Evolutionary conservation across 2,329 filamentous ascomycete species (phyloP).

Genomic region (Anisogramma anomala): DNA sequence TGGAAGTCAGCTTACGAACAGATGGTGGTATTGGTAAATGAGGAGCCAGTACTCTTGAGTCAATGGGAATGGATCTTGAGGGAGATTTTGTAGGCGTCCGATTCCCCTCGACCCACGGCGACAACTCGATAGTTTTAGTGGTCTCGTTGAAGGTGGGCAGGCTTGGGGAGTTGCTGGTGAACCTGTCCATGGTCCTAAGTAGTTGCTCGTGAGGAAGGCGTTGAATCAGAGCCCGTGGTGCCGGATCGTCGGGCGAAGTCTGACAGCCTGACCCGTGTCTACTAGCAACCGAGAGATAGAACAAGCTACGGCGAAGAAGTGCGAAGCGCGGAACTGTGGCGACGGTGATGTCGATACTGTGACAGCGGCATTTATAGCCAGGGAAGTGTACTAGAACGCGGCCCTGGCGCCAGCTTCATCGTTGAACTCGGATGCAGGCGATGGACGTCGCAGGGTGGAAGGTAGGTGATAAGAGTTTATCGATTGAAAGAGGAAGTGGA

Average conservation of each 20-base stretch:
- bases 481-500: background rate
- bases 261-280: background rate
- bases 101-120: conserved; percentile 20
- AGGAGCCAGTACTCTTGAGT: conserved; percentile 37
- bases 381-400: background rate
- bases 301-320: conserved; percentile 4
- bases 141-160: conserved; percentile 14
- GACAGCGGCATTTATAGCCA: conserved; percentile 11
- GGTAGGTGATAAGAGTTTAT: background rate
- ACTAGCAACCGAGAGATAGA: background rate
- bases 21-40: background rate
- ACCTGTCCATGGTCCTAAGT: conserved; percentile 11
- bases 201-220: background rate
- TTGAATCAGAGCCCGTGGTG: background rate
- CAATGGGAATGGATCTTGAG: conserved; percentile 39
- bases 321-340: conserved; percentile 7
- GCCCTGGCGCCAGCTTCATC: background rate
- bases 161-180: conserved; percentile 12
- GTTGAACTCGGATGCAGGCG: background rate
- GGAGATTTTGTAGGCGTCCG: conserved; percentile 24
- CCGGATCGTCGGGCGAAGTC: background rate
- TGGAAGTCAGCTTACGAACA: conserved; percentile 2
- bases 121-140: conserved; percentile 9
- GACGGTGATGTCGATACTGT: background rate
- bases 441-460: background rate